phyloP scores from a whole-genome alignment of 257 asterid species.

The Scutellaria galericulata region DNA sequence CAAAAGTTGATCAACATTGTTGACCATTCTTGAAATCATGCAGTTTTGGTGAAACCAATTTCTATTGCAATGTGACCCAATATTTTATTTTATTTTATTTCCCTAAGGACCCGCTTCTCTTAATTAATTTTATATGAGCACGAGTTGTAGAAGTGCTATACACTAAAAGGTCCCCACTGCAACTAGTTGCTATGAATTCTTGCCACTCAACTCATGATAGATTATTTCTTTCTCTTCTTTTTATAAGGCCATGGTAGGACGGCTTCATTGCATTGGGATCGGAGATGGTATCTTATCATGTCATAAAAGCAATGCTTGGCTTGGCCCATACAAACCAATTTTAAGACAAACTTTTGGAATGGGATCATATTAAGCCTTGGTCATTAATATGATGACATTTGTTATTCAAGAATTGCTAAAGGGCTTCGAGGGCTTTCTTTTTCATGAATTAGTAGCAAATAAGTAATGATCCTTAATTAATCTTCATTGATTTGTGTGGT shows the following conservation, averaged over 20 bases:
- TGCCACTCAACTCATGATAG: conserved; percentile 35
- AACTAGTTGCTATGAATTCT: conserved; percentile 31
- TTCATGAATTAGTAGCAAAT: background rate
- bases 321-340: conserved; percentile 31
- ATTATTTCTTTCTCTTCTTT: conserved; percentile 42
- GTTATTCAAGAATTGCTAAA: conserved; percentile 18
- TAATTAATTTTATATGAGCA: conserved; percentile 19
- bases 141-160: conserved; percentile 29
- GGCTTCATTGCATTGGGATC: conserved; percentile 50
- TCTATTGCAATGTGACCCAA: conserved; percentile 9
- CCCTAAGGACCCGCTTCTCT: conserved; percentile 13
- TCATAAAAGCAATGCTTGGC: conserved; percentile 40
- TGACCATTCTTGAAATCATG: conserved; percentile 18
- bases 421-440: background rate
- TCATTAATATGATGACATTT: conserved; percentile 5
- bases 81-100: background rate
- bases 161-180: conserved; percentile 38
- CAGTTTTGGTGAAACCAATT: background rate
- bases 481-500: conserved; percentile 29
- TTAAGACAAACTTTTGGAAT: conserved; percentile 26
- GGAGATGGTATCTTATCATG: conserved; percentile 32
- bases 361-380: conserved; percentile 7
- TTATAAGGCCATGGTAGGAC: conserved; percentile 37
- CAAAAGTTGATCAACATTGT: conserved; percentile 13
- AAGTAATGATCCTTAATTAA: background rate